A percentile compares a stretch with the other conserved stretches of the same genome.
These are phyloP conservation scores for Epichloe baconii DNA, from an alignment of 2,329 filamentous ascomycete genomes.

Conservation along the genomic window DNA sequence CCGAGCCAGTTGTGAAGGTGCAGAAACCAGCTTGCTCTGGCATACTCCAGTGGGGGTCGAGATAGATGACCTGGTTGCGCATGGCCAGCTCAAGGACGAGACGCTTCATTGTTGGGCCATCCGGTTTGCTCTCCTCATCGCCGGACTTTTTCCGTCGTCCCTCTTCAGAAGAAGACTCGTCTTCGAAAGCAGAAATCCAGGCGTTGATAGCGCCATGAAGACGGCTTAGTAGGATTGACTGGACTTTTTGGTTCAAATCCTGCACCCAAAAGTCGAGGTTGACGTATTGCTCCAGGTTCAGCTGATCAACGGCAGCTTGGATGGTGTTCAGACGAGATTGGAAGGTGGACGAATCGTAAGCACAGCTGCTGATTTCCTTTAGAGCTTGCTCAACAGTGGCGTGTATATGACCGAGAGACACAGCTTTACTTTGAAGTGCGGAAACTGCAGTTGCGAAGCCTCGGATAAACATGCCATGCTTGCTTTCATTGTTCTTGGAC, in stretches of 20 bases:
- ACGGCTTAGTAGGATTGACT: constrained; percentile 64
- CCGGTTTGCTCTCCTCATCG: constrained; percentile 32
- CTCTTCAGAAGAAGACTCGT: constrained; percentile 38
- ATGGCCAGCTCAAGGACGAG: constrained; percentile 90
- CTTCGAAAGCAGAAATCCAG: constrained; percentile 80
- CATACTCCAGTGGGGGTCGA: constrained; percentile 94
- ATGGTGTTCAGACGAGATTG: constrained; percentile 70
- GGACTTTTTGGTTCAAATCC: constrained; percentile 74
- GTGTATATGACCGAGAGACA: constrained; percentile 65
- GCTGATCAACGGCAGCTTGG: constrained; percentile 85
- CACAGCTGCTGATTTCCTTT: constrained; percentile 69
- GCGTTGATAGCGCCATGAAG: constrained; percentile 71
- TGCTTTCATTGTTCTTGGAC: constrained; percentile 59
- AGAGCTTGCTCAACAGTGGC: constrained; percentile 70
- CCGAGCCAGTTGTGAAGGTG: constrained; percentile 92
- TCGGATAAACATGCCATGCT: constrained; percentile 91
- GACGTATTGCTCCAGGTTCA: constrained; percentile 91
- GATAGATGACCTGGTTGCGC: constrained; percentile 93
- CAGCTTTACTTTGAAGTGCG: constrained; percentile 76
- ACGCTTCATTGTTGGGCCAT: constrained; percentile 53
- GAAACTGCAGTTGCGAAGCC: constrained; percentile 84
- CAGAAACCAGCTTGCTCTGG: constrained; percentile 83
- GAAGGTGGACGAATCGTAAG: constrained; percentile 71
- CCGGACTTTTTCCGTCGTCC: constrained; percentile 38
- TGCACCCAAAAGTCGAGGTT: constrained; percentile 87